phyloP scores from a whole-genome alignment of 805 yeast genomes.

The Zygosaccharomyces kombuchaensis region DNA sequence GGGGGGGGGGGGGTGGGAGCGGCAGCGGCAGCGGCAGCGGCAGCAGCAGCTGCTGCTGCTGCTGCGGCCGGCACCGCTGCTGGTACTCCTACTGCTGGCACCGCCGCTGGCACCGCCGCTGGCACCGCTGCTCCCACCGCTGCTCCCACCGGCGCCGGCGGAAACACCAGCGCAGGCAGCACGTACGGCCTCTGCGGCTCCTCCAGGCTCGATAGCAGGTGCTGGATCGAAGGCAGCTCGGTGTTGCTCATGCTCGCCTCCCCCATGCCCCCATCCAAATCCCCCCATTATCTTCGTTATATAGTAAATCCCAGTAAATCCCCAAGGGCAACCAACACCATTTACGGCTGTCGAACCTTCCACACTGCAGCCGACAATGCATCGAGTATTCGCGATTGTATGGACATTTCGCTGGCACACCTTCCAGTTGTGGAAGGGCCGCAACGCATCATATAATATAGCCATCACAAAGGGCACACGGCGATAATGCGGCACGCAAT shows the following conservation, averaged over 20 bases:
- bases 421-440: constrained; percentile 5
- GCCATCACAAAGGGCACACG: background rate
- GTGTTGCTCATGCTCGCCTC: constrained; percentile 2
- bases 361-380: constrained; percentile 4
- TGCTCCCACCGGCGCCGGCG: background rate
- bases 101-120: background rate
- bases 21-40: constrained; percentile 6
- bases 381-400: constrained; percentile 3
- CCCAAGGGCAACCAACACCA: background rate
- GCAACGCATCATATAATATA: background rate
- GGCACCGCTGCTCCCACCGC: background rate
- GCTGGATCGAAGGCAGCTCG: constrained; percentile 10
- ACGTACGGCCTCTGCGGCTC: constrained; percentile 4
- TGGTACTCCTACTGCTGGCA: background rate
- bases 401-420: constrained; percentile 4
- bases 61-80: background rate
- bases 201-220: constrained; percentile 5
- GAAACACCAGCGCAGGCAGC: constrained; percentile 5
- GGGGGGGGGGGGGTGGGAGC: too few species aligned
- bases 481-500: background rate
- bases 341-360: background rate
- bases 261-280: background rate
- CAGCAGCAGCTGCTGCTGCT: background rate
- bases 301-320: constrained; percentile 6
- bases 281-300: background rate